Conservation (phyloP, 805 yeast species). For the Metschnikowia cubensis region DNA sequence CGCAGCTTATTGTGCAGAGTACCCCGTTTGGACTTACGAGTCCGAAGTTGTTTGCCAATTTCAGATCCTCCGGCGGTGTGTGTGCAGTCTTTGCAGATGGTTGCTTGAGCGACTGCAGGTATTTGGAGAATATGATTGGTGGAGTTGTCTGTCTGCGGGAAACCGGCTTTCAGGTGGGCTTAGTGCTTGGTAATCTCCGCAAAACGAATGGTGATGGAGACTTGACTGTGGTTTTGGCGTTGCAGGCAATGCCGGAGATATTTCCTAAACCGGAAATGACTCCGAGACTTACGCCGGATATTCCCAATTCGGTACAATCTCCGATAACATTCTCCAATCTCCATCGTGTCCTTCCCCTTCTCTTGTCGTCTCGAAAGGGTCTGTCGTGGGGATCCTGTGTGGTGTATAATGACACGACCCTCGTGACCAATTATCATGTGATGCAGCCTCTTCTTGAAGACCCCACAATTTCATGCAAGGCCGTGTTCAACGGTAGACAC, state of each 20-base stretch:
- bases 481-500: slow-evolving; percentile 1
- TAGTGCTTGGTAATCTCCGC: slow-evolving; percentile 36
- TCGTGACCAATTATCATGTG: slow-evolving; percentile 44
- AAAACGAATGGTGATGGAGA: slow-evolving; percentile 46
- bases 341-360: slow-evolving; percentile 1
- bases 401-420: slow-evolving; percentile 24
- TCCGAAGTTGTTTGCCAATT: slow-evolving; percentile 11
- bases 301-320: neutral
- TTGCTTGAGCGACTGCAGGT: slow-evolving; percentile 37
- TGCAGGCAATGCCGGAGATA: neutral
- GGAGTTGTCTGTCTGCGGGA: slow-evolving; percentile 23
- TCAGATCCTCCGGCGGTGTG: slow-evolving; percentile 11
- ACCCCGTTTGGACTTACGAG: slow-evolving; percentile 14
- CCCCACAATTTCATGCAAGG: slow-evolving; percentile 3
- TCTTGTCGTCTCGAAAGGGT: neutral
- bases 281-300: neutral
- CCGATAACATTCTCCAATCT: neutral
- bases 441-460: slow-evolving; percentile 16
- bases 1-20: slow-evolving; percentile 7
- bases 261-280: neutral
- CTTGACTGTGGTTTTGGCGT: slow-evolving; percentile 23
- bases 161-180: slow-evolving; percentile 23
- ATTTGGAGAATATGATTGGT: slow-evolving; percentile 45
- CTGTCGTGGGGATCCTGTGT: slow-evolving; percentile 43
- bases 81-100: slow-evolving; percentile 21